phyloP scores from a whole-genome alignment of 2,329 filamentous ascomycete genomes.

The Phaeosphaeria sp. region DNA sequence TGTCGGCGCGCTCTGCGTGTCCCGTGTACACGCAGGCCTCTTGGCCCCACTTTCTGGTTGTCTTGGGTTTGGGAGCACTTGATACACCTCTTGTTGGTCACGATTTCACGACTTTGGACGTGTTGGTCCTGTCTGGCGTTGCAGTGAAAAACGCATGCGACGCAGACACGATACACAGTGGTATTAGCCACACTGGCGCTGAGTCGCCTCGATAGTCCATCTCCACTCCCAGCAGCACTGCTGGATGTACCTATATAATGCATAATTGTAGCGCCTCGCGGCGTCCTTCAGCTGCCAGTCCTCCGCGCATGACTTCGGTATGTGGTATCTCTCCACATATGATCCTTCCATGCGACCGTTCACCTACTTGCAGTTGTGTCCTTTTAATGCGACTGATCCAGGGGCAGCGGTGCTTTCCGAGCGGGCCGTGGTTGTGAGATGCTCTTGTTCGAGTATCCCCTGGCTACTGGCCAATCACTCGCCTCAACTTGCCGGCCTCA shows the following conservation, averaged over 20 bases:
- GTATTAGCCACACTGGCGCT: constrained; percentile 15
- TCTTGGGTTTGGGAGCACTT: constrained; percentile 14
- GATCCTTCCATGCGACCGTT: background rate
- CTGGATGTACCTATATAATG: constrained; percentile 22
- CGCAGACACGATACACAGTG: constrained; percentile 5
- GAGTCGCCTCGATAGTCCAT: constrained; percentile 17
- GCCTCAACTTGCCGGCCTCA: constrained; percentile 1
- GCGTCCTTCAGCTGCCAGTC: background rate
- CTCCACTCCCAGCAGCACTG: constrained; percentile 9
- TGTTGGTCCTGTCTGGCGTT: constrained; percentile 8
- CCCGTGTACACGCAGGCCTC: constrained; percentile 1
- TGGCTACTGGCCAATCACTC: constrained; percentile 11
- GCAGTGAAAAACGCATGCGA: constrained; percentile 9
- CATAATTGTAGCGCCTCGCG: constrained; percentile 16
- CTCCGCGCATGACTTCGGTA: background rate
- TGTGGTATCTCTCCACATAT: background rate
- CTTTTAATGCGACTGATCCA: background rate
- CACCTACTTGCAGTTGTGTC: background rate
- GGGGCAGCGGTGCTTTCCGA: constrained; percentile 9
- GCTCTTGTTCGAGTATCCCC: constrained; percentile 5
- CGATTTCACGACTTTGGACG: constrained; percentile 18
- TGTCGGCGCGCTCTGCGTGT: background rate
- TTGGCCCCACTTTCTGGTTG: background rate
- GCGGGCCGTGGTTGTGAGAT: constrained; percentile 13
- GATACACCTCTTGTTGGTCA: constrained; percentile 17